Percentiles rank a stretch among this genome's conserved stretches.
Evolutionary conservation across 164 flowering plant genomes (phyloP).

Genomic region (Vitis vinifera): DNA sequence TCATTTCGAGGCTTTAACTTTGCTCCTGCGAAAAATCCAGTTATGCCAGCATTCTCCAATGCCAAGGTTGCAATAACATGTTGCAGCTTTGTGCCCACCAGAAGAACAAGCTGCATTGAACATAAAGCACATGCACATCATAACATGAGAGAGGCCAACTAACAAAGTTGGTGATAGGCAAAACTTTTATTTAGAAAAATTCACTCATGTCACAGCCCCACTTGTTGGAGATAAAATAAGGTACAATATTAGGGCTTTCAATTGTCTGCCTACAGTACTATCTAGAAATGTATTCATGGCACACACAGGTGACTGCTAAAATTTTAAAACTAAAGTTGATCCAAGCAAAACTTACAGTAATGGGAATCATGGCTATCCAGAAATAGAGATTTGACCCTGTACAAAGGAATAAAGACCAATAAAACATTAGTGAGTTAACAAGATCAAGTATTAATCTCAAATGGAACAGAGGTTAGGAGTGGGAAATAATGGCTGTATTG

Average conservation of each 20-base stretch:
- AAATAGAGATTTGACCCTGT: constrained; percentile 97
- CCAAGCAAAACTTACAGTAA: constrained; percentile 58
- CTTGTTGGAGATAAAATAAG: background rate
- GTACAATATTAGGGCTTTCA: background rate
- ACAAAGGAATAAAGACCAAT: constrained; percentile 11
- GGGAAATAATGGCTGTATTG: background rate
- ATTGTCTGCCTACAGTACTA: background rate
- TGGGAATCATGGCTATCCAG: constrained; percentile 95
- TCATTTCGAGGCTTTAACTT: constrained; percentile 86
- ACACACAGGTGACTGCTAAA: background rate
- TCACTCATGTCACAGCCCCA: background rate
- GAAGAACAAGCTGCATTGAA: constrained; percentile 78
- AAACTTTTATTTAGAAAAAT: background rate
- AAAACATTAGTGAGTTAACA: background rate
- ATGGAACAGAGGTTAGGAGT: background rate
- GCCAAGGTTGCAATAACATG: constrained; percentile 94
- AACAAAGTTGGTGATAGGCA: background rate
- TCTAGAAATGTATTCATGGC: background rate
- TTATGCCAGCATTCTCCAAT: constrained; percentile 76
- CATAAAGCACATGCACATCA: background rate
- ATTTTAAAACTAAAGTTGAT: constrained; percentile 1
- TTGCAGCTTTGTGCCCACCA: constrained; percentile 89
- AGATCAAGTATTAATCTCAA: background rate
- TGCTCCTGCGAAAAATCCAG: constrained; percentile 40
- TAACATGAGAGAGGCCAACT: background rate